A percentile compares a stretch with the other conserved stretches of the same genome.
Evolutionary conservation across 129 eudicot genomes (phyloP).

Genomic region (Smallanthus sonchifolius): DNA sequence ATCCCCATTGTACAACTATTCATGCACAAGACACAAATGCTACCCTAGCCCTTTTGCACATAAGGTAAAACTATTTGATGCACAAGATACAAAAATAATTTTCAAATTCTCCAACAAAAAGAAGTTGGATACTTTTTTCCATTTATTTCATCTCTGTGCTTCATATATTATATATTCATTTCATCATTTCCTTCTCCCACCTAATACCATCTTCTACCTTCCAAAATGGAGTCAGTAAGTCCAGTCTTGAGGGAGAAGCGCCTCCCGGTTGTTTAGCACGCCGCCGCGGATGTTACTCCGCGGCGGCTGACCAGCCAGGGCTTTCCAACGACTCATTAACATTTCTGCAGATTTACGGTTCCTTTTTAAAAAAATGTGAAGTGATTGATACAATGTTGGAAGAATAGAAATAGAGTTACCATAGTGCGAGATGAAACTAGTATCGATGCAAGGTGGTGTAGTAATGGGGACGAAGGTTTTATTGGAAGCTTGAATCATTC

Average conservation of each 20-base stretch:
- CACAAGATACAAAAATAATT: slow-evolving; percentile 4
- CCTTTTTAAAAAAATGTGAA: not conserved
- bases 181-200: not conserved
- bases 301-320: slow-evolving; percentile 14
- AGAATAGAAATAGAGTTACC: slow-evolving; percentile 27
- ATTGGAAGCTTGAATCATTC: slow-evolving; percentile 15
- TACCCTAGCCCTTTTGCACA: not conserved
- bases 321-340: slow-evolving; percentile 36
- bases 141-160: slow-evolving; percentile 12
- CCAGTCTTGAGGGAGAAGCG: slow-evolving; percentile 68
- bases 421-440: slow-evolving; percentile 10
- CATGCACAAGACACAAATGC: not conserved
- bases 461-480: not conserved
- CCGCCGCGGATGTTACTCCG: slow-evolving; percentile 21
- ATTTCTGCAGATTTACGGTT: slow-evolving; percentile 23
- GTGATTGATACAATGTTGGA: not conserved
- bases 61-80: too few relatives aligned
- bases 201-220: too few relatives aligned
- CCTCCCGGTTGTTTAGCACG: slow-evolving; percentile 25
- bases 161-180: not conserved
- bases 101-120: not conserved
- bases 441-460: not conserved
- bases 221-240: slow-evolving; percentile 36
- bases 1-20: not conserved
- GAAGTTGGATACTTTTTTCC: slow-evolving; percentile 6